Evolutionary conservation across 441 rosid species (phyloP), one percentile per base, ranked within the genome.

Genomic region (Pelargonium citronellum): DNA sequence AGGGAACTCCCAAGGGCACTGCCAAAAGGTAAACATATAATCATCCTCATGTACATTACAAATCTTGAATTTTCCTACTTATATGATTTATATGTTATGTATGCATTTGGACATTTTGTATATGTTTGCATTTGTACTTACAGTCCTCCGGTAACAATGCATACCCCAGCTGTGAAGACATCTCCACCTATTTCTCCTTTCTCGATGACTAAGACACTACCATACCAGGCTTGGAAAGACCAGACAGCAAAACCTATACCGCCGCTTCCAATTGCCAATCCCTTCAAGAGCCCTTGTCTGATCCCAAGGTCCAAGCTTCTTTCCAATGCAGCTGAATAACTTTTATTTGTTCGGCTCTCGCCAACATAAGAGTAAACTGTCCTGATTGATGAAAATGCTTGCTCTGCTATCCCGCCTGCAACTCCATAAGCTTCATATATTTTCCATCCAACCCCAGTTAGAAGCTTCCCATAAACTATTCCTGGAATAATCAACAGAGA

Each of bases 161-260:
- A 37, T 12, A 71, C 63, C 58, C 74, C 79, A 27, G 74, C 73
- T 20, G 7, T 7, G 66, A 69, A 75, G 51, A 75, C 71, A 37
- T 37, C 51, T 0, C 74, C 71, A 3, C 73, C 78, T 72, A 60
- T 68, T 2, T 46, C 75, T 66, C 76, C 72, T 10, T 67, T 53
- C 6, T 57, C 11, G 9, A 64, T 43, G 37, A 79, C 76, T 47
- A 79, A 68, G 27, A 49, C 64, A 30, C 82, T 75, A 0, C 79
- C 75, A n/a, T 69, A 63, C 74, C 74, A 75, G 13, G 62, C 82
- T 62, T 62, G 78, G 7, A 74, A 51, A 4, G 83, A 53, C 82
- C 82, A 69, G 1, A 75, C 57, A 16, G 70, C 74, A 57, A 64
- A 79, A 0, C 74, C 53, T 13, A 74, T 53, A 0, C 69, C 73